Percentiles rank a stretch among this genome's conserved stretches.
These are phyloP conservation scores for Macrolepiota dolichaula DNA, from an alignment of 768 basidiomycete genomes.

Conservation along the genomic window DNA sequence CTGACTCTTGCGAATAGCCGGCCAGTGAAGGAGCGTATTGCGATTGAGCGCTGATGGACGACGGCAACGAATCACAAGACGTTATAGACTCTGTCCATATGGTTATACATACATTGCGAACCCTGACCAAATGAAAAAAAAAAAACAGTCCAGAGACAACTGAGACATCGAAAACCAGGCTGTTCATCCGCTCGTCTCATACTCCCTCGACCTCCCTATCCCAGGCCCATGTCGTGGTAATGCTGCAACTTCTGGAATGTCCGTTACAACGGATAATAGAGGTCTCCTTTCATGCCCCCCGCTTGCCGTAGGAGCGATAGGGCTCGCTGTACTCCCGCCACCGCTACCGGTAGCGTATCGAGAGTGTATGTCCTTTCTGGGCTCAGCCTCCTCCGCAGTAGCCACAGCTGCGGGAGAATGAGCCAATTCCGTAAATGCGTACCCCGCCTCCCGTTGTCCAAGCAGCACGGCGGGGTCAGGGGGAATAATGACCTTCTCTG, in stretches of 20 bases:
- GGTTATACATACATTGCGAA: neutral
- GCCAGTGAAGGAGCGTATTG: conserved; percentile 82
- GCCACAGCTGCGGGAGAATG: neutral
- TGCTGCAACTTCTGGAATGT: neutral
- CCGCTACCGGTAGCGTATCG: neutral
- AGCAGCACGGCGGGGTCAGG: conserved; percentile 67
- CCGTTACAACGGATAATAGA: neutral
- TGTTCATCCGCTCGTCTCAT: neutral
- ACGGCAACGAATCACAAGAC: neutral
- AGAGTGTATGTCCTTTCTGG: neutral
- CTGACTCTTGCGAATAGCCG: conserved; percentile 44
- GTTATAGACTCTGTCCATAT: neutral
- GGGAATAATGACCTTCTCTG: conserved; percentile 52
- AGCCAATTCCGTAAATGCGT: neutral
- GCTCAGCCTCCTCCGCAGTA: neutral
- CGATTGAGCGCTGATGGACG: conserved; percentile 43
- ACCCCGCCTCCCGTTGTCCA: conserved; percentile 40
- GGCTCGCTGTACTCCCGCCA: no score
- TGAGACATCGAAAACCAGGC: neutral
- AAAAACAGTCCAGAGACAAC: neutral
- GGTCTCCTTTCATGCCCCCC: neutral
- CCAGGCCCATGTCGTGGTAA: neutral
- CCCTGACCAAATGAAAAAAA: neutral
- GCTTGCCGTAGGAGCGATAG: neutral
- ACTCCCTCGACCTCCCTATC: neutral